Conservation (phyloP, 495 filamentous ascomycete genomes). For the Sporormia fimetaria region DNA sequence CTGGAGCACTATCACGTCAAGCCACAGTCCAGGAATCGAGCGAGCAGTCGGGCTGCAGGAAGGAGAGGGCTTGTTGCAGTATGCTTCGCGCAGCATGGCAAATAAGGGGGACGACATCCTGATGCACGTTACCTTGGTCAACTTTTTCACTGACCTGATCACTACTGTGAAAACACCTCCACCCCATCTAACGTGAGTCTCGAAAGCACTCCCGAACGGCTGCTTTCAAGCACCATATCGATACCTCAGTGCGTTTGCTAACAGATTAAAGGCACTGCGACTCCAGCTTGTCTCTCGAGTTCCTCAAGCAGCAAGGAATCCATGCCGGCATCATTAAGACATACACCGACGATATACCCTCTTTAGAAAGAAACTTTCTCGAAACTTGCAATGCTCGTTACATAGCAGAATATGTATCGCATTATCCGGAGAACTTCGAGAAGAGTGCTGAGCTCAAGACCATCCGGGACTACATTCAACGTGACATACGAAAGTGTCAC, state of each 20-base stretch:
- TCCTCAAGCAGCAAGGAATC: conserved; percentile 41
- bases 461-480: conserved; percentile 38
- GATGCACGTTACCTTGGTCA: conserved; percentile 67
- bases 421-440: conserved; percentile 46
- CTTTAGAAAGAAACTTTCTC: too few relatives aligned
- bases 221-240: too few relatives aligned
- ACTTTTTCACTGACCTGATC: conserved; percentile 47
- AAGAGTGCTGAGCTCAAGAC: conserved; percentile 36
- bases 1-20: conserved; percentile 47
- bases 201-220: too few relatives aligned
- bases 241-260: background rate
- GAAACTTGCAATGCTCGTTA: conserved; percentile 40
- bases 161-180: conserved; percentile 14
- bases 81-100: conserved; percentile 63
- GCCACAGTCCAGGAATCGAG: conserved; percentile 52
- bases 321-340: conserved; percentile 41
- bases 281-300: conserved; percentile 38
- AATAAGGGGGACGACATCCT: conserved; percentile 56
- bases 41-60: conserved; percentile 36
- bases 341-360: conserved; percentile 37
- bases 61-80: conserved; percentile 55
- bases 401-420: conserved; percentile 45
- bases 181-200: conserved; percentile 5
- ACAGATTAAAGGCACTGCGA: conserved; percentile 10
- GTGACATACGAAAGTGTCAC: conserved; percentile 13